A percentile compares a stretch with the other conserved stretches of the same genome.
phyloP scores from a whole-genome alignment of 2,329 filamentous ascomycete species.

The Delphinella strobiligena region DNA sequence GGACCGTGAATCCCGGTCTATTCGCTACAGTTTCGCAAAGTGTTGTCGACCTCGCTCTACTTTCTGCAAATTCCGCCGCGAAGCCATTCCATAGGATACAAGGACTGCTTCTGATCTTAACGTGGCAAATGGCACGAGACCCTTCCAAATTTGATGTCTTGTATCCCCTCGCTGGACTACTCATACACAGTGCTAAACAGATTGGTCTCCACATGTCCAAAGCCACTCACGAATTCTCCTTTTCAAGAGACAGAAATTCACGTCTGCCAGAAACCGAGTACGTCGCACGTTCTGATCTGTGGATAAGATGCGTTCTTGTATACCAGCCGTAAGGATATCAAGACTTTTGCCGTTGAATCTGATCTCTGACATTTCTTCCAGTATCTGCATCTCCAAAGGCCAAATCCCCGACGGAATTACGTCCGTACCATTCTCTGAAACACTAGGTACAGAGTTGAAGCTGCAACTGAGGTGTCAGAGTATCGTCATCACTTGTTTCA shows the following conservation, averaged over 20 bases:
- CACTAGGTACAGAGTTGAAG: neutral
- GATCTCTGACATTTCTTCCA: no score
- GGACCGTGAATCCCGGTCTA: neutral
- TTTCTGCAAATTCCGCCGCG: neutral
- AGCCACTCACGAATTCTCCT: neutral
- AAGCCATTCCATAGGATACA: neutral
- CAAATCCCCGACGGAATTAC: neutral
- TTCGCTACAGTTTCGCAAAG: neutral
- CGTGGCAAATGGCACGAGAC: neutral
- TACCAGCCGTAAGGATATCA: neutral
- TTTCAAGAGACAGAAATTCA: neutral
- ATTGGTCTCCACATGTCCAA: neutral
- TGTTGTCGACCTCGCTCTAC: neutral
- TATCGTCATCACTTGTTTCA: neutral
- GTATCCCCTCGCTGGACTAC: neutral
- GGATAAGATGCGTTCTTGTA: neutral
- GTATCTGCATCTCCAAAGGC: neutral
- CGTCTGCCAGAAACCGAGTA: neutral
- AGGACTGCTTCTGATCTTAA: neutral
- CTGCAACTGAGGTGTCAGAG: neutral
- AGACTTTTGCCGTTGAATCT: no score
- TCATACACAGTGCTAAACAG: neutral
- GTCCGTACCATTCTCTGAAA: neutral
- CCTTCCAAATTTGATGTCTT: neutral
- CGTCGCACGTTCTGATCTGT: neutral